Conservation (phyloP, 2,329 filamentous ascomycete genomes). For the Cordyceps fumosorosea region DNA sequence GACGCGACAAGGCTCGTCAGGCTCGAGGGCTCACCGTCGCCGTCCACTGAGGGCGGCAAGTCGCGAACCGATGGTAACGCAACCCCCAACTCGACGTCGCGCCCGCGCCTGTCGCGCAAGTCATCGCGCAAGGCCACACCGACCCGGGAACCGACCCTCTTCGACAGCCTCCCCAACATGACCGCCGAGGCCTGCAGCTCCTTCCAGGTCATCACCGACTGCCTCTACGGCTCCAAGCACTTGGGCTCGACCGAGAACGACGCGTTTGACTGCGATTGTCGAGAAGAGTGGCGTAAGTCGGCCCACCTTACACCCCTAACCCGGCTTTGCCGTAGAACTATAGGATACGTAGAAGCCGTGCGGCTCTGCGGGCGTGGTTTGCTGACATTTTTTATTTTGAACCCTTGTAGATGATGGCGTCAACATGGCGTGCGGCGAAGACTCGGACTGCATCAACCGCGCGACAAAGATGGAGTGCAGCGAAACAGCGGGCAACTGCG, state of each 20-base stretch:
- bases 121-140: conserved; percentile 59
- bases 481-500: conserved; percentile 74
- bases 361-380: conserved; percentile 16
- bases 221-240: conserved; percentile 85
- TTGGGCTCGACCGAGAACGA: conserved; percentile 89
- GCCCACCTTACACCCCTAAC: neutral
- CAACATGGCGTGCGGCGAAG: conserved; percentile 88
- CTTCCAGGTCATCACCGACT: conserved; percentile 78
- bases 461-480: conserved; percentile 95
- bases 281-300: conserved; percentile 86
- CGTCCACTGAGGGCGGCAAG: conserved; percentile 33
- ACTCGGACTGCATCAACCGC: conserved; percentile 97
- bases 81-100: conserved; percentile 46
- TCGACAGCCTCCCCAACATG: conserved; percentile 67
- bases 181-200: conserved; percentile 67
- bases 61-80: conserved; percentile 41
- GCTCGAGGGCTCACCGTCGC: conserved; percentile 4
- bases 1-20: conserved; percentile 3
- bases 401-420: conserved; percentile 44
- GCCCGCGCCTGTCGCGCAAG: conserved; percentile 67
- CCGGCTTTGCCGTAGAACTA: neutral
- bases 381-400: conserved; percentile 10
- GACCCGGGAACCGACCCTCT: conserved; percentile 60
- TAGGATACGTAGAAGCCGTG: conserved; percentile 9
- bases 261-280: conserved; percentile 88